Base-by-base conservation (phyloP, 176 grass and related monocot species). In the Lolium perenne region DNA sequence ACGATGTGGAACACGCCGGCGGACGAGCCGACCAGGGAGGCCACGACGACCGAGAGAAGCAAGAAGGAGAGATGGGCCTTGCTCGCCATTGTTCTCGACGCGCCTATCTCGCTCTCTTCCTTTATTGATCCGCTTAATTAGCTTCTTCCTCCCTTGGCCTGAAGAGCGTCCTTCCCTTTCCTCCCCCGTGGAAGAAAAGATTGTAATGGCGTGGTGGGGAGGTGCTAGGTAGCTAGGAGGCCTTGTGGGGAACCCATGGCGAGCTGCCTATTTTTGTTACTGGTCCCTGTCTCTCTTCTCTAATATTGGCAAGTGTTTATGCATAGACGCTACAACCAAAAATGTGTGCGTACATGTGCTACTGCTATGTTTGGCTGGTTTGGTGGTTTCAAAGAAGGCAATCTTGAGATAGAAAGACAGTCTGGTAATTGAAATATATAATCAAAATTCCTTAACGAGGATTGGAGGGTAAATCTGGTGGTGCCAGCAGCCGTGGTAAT, bases 1-100 rank as follows among this genome's bases (percentile, higher is more conserved):
- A 98, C 91, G 38, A 98, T 98, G 90, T 95, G 95, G 66, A 89
- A 91, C 2, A 88, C 50, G 21, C 91, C 89, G 76, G 90, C 91
- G 0, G 51, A 78, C 18, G 91, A 89, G 46, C 81, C 93, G 54
- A 49, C 60, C 69, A 97, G 88, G 74, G 86, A 91, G 21, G 86
- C 85, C 58, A 84, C 4, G 43, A 89, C 41, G 29, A 76, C 85
- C 5, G 59, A 83, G 60, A 93, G 15, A 71, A 94, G 84, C 86
- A 91, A 53, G 53, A 91, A 18, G 48, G 68, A 72, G 35, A 57
- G 77, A 7, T 79, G 89, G 3, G n/a, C n/a, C 69, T 53, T 76
- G 41, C 61, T 66, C 50, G 82, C 69, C 89, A 91, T 91, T 8
- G 71, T 6, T 68, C 67, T 80, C 49, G 2, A 16, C 45, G 12